Conservation (phyloP, 768 basidiomycete species). For the Holtermanniella nyarrowii region DNA sequence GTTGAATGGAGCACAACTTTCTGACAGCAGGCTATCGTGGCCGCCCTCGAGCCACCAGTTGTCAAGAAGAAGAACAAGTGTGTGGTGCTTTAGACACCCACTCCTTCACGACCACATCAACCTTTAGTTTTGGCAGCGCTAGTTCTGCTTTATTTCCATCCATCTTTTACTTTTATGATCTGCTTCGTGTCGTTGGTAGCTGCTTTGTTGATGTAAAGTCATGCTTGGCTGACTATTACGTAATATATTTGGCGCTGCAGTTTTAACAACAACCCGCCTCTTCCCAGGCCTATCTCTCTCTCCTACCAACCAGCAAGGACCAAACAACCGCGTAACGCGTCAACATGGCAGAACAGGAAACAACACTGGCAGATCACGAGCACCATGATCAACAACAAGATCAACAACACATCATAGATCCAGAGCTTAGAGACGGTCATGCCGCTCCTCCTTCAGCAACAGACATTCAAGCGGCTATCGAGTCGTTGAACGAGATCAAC, state of each 20-base stretch:
- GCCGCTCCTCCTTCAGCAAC: neutral
- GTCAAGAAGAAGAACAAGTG: constrained; percentile 73
- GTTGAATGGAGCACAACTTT: constrained; percentile 36
- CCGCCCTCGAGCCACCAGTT: constrained; percentile 93
- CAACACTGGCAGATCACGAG: neutral
- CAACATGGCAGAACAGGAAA: neutral
- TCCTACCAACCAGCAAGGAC: too few species aligned
- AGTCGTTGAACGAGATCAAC: constrained; percentile 4
- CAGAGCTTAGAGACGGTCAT: neutral
- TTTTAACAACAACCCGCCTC: too few species aligned
- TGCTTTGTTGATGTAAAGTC: too few species aligned
- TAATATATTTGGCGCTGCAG: too few species aligned
- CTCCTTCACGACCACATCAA: neutral
- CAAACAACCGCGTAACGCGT: too few species aligned
- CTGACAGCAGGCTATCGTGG: constrained; percentile 77
- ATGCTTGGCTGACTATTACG: too few species aligned
- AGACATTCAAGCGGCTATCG: neutral
- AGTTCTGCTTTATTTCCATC: too few species aligned
- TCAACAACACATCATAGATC: neutral
- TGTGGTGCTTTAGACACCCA: constrained; percentile 60
- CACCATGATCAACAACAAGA: too few species aligned
- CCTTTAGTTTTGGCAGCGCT: too few species aligned
- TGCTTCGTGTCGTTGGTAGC: too few species aligned
- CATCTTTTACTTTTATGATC: too few species aligned
- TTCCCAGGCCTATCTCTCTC: too few species aligned